Evolutionary conservation across 176 grass and related monocot species (phyloP).

Genomic region (Dactylis glomerata): DNA sequence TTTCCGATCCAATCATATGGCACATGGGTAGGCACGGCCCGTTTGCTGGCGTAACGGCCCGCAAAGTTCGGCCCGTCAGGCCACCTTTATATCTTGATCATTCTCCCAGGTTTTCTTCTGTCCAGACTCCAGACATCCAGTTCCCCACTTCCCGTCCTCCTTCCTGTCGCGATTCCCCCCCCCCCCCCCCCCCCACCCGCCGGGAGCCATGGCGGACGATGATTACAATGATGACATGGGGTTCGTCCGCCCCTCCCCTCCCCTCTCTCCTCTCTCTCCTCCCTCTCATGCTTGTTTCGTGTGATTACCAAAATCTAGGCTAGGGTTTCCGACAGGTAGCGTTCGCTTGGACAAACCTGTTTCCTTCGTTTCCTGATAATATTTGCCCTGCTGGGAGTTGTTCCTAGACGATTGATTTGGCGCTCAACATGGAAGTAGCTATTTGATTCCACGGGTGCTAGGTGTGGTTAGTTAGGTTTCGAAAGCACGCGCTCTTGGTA

Average conservation of each 20-base stretch:
- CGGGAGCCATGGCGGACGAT: constrained; percentile 45
- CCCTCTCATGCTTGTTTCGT: background rate
- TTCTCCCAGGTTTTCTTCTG: no score
- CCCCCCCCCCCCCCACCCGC: no score
- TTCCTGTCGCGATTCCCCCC: background rate
- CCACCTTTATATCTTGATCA: no score
- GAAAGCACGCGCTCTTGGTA: background rate
- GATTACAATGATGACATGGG: constrained; percentile 32
- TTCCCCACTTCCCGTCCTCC: background rate
- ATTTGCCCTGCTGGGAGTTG: background rate
- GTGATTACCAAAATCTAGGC: background rate
- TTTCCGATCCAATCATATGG: no score
- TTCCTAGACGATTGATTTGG: background rate
- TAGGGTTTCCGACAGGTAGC: constrained; percentile 27
- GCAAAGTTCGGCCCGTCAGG: no score
- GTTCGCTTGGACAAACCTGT: background rate
- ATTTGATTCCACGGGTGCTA: no score
- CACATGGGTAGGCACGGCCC: no score
- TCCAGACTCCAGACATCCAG: background rate
- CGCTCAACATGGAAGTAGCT: background rate
- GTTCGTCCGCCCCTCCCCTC: constrained; percentile 12
- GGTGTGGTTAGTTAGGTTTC: background rate
- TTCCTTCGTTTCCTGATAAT: background rate
- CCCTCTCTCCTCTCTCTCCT: background rate
- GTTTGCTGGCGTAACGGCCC: no score